These are phyloP conservation scores for Gamsiella multidivaricata DNA, from an alignment of 192 early-diverging fungal species.

Conservation along the genomic window DNA sequence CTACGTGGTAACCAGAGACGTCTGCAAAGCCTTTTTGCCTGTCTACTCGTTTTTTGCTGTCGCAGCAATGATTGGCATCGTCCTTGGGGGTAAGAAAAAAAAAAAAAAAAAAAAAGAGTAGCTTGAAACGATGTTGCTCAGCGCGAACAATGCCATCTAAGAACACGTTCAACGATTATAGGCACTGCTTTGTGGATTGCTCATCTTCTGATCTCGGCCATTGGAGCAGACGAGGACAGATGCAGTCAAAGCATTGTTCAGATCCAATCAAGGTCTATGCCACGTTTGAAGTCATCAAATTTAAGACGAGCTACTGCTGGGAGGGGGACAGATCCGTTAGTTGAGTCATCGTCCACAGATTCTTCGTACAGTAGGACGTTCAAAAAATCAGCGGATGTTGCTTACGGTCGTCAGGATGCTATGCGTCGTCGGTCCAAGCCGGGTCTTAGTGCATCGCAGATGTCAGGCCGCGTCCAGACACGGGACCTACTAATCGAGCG, in stretches of 20 bases:
- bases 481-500: too few species aligned
- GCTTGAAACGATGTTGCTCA: too few species aligned
- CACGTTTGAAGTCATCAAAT: too few species aligned
- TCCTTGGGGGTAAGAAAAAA: constrained; percentile 39
- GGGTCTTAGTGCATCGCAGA: neutral
- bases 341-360: too few species aligned
- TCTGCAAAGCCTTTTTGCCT: constrained; percentile 40
- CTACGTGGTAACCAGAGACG: constrained; percentile 19
- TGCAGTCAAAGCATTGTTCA: neutral
- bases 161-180: constrained; percentile 4
- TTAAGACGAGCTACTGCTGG: too few species aligned
- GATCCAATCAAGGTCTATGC: neutral
- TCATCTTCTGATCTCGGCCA: constrained; percentile 29
- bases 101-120: too few species aligned
- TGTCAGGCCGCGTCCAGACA: neutral
- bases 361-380: too few species aligned
- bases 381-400: too few species aligned
- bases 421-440: neutral
- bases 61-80: constrained; percentile 39
- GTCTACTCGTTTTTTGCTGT: constrained; percentile 45
- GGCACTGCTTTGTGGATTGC: constrained; percentile 41
- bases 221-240: constrained; percentile 25
- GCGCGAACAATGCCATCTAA: too few species aligned
- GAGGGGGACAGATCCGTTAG: too few species aligned
- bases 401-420: too few species aligned